phyloP scores from a whole-genome alignment of 2,329 filamentous ascomycete genomes.

The Sporothrix dimorphospora region DNA sequence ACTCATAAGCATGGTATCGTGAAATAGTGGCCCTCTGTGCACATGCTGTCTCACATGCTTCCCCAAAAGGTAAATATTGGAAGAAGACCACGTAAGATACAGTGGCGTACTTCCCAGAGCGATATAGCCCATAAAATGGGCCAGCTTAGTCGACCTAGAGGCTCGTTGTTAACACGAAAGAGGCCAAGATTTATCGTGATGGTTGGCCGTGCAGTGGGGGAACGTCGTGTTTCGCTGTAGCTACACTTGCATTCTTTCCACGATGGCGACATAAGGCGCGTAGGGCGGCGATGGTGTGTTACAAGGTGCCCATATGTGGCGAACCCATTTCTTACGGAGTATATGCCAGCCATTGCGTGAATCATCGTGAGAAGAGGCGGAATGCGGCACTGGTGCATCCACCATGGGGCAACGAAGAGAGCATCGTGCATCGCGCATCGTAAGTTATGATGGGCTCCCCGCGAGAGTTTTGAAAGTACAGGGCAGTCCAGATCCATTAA shows the following conservation, averaged over 20 bases:
- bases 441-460: no score
- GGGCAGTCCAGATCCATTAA: no score
- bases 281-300: background rate
- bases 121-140: background rate
- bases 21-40: background rate
- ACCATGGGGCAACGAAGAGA: background rate
- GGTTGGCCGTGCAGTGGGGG: background rate
- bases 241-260: background rate
- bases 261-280: background rate
- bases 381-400: background rate
- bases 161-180: background rate
- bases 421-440: background rate
- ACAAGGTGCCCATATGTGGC: background rate
- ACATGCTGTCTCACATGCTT: background rate
- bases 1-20: background rate
- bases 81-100: background rate
- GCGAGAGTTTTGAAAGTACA: no score
- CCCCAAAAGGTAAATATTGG: background rate
- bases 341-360: background rate
- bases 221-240: background rate
- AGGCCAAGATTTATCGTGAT: background rate
- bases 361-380: background rate
- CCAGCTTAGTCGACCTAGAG: background rate
- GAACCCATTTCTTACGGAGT: background rate
- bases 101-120: background rate